These are phyloP conservation scores for Naganishia antarctica DNA, from an alignment of 768 basidiomycete species.

Conservation along the genomic window DNA sequence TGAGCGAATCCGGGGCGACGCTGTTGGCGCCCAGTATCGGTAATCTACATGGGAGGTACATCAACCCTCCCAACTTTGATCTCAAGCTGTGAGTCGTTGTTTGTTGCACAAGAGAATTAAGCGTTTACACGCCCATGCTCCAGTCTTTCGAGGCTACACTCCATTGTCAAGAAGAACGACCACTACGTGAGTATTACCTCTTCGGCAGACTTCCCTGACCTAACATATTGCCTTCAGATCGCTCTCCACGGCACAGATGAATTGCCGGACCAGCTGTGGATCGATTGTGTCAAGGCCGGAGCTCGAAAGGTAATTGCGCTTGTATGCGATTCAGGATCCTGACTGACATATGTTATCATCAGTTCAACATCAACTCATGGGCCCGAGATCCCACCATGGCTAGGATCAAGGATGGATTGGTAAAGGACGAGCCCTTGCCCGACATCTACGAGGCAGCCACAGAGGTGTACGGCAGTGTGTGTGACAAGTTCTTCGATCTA, in stretches of 20 bases:
- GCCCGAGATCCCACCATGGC: slow-evolving; percentile 23
- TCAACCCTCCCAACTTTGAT: slow-evolving; percentile 43
- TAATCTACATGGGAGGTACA: slow-evolving; percentile 49
- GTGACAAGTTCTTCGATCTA: slow-evolving; percentile 21
- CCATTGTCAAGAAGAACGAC: slow-evolving; percentile 19
- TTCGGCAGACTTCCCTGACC: background rate
- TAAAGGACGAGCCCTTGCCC: slow-evolving; percentile 21
- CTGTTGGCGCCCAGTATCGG: slow-evolving; percentile 50
- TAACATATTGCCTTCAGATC: background rate
- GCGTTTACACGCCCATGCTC: background rate
- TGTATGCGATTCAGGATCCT: background rate
- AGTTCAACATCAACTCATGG: slow-evolving; percentile 29
- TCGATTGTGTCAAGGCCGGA: slow-evolving; percentile 43
- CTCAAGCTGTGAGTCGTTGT: slow-evolving; percentile 36
- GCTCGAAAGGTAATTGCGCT: slow-evolving; percentile 41
- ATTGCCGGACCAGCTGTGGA: slow-evolving; percentile 45
- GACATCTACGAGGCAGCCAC: slow-evolving; percentile 25
- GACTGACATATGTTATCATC: background rate
- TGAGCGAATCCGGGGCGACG: slow-evolving; percentile 47
- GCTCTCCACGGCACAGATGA: slow-evolving; percentile 49
- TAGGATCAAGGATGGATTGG: slow-evolving; percentile 17
- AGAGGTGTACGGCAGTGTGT: slow-evolving; percentile 20
- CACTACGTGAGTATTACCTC: slow-evolving; percentile 11
- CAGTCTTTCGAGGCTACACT: slow-evolving; percentile 4
- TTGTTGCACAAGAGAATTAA: background rate